Base-by-base conservation (phyloP, 1,284 basidiomycete species). In the Rugosomyces carneus region DNA sequence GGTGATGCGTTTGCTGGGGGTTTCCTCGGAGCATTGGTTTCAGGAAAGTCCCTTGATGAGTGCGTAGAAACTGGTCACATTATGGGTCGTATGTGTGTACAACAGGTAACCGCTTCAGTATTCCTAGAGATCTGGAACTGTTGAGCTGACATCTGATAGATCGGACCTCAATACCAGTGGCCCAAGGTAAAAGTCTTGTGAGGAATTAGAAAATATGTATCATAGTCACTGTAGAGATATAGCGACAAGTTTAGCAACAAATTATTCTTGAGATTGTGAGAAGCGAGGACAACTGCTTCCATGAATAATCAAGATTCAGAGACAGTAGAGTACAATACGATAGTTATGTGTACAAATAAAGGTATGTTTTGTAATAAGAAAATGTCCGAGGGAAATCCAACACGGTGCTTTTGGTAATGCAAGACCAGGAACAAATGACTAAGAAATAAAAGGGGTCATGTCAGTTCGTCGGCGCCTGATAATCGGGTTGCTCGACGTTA, bases 1-100 rank as follows among this genome's bases (percentile, higher is more conserved):
- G 96, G 96, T 43, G 96, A 99, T 66, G 93, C 93, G 42, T 99
- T 99, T 58, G 93, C 93, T n/a, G 96, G 96, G 52, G 96, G 92
- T 40, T 94, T 98, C 74, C 65, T 98, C 41, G 96, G 90, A 42
- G 94, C 88, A 1, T 76, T 84, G 43, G 83, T 93, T 42, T 66
- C 79, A 35, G 93, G 92, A 19, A 97, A 93, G 77, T 69, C 61
- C 37, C 62, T 94, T 40, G 84, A 89, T 35, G 83, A 92, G 64
- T 80, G 79, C 46, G 77, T 99, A 52, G 79, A 89, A 65, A 81
- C 81, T 36, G 96, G 95, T 1, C 95, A 99, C 71, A 87, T 85
- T 68, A 65, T 98, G 58, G 95, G 89, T 47, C 71, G 78, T 52
- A 93, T 96, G 81, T 91, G 86, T 71, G 84, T 97, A 44, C 81